A percentile compares a stretch with the other conserved stretches of the same genome.
phyloP scores from a whole-genome alignment of 495 filamentous ascomycete species.

The Trichoderma erinaceum region DNA sequence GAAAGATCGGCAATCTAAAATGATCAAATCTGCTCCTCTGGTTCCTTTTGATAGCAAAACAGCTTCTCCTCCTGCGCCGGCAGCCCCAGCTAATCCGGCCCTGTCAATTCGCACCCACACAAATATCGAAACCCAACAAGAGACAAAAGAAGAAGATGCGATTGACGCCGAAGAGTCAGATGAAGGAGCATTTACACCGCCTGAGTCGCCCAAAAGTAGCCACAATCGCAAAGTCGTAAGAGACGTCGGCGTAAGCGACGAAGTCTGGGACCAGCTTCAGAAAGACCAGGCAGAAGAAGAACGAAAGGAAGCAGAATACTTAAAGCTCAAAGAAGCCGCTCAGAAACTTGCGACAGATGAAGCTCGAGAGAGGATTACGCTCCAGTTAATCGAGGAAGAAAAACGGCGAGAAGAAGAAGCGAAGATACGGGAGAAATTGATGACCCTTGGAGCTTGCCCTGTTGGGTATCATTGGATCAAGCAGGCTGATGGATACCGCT shows the following conservation, averaged over 20 bases:
- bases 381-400: slow-evolving; percentile 28
- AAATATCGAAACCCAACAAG: slow-evolving; percentile 10
- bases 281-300: slow-evolving; percentile 35
- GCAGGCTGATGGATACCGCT: slow-evolving; percentile 47
- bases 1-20: slow-evolving; percentile 34
- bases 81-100: background rate
- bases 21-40: background rate
- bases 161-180: slow-evolving; percentile 3
- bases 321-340: slow-evolving; percentile 21
- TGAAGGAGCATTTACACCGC: background rate
- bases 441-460: slow-evolving; percentile 44
- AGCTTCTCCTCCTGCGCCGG: background rate
- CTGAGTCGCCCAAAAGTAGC: background rate
- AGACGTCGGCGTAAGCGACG: slow-evolving; percentile 55
- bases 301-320: slow-evolving; percentile 28
- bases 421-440: slow-evolving; percentile 38
- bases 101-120: slow-evolving; percentile 17
- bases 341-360: slow-evolving; percentile 20
- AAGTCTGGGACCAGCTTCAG: slow-evolving; percentile 55
- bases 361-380: slow-evolving; percentile 26
- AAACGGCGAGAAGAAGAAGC: slow-evolving; percentile 33
- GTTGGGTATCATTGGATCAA: slow-evolving; percentile 51
- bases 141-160: slow-evolving; percentile 7
- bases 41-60: background rate
- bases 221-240: slow-evolving; percentile 22